Percentiles rank a stretch among this genome's conserved stretches.
These are phyloP conservation scores for Oleoguttula mirabilis DNA, from an alignment of 495 filamentous ascomycete species.

Conservation along the genomic window DNA sequence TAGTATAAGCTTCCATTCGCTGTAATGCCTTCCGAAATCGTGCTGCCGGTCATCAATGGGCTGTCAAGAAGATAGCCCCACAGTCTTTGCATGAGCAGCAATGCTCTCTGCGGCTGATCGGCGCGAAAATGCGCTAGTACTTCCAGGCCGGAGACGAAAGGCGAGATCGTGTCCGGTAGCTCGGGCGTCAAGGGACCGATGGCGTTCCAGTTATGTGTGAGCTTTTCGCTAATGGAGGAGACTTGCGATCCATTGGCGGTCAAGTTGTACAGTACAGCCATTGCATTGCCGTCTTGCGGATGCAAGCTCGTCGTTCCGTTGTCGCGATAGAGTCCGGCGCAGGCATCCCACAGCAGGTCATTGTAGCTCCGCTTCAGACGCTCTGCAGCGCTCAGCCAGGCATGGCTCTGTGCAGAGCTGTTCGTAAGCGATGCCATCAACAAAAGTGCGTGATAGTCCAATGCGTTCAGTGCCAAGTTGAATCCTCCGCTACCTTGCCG, in stretches of 20 bases:
- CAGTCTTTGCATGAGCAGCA: not conserved
- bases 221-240: not conserved
- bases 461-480: slow-evolving; percentile 1
- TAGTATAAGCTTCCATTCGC: not conserved
- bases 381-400: not conserved
- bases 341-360: not conserved
- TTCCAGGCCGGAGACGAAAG: slow-evolving; percentile 5
- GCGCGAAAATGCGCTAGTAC: slow-evolving; percentile 1
- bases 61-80: slow-evolving; percentile 1
- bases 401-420: not conserved
- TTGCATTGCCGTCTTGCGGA: slow-evolving; percentile 23
- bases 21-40: not conserved
- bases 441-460: not conserved
- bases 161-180: slow-evolving; percentile 4
- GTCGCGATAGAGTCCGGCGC: not conserved
- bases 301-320: slow-evolving; percentile 32
- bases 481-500: slow-evolving; percentile 2
- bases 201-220: not conserved
- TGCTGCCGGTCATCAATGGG: not conserved
- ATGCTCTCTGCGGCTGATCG: not conserved
- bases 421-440: not conserved
- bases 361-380: not conserved
- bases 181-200: slow-evolving; percentile 2
- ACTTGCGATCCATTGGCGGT: not conserved
- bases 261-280: slow-evolving; percentile 3